A percentile compares a stretch with the other conserved stretches of the same genome.
These are phyloP conservation scores for Thozetella sp. DNA, from an alignment of 495 filamentous ascomycete species.

Conservation along the genomic window DNA sequence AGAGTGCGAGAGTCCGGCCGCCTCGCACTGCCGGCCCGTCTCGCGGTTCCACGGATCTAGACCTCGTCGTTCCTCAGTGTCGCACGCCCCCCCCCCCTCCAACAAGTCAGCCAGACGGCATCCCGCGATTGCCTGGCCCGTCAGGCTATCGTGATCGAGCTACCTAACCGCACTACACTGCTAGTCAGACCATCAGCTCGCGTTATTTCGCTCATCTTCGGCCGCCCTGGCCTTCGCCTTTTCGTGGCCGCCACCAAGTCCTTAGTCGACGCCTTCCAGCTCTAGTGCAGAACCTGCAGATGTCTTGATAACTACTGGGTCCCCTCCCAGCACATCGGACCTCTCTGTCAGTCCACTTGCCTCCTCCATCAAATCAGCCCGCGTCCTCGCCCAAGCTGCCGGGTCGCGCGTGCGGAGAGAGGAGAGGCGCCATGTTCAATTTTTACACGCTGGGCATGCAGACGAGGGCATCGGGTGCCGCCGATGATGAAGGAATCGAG, in stretches of 20 bases:
- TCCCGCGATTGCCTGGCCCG: not conserved
- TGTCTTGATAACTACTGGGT: conserved; percentile 2
- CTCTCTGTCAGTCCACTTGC: not conserved
- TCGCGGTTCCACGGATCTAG: no score
- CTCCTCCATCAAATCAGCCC: not conserved
- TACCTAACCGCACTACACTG: no score
- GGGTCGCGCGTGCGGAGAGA: not conserved
- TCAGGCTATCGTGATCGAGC: no score
- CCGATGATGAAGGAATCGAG: not conserved
- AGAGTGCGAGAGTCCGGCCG: not conserved
- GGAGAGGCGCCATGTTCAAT: not conserved
- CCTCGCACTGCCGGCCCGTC: no score
- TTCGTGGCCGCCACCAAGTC: not conserved
- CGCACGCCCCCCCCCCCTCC: no score
- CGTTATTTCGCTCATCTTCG: not conserved
- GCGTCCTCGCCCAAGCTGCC: not conserved
- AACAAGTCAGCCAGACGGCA: not conserved
- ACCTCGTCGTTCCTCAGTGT: no score
- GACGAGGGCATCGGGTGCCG: not conserved
- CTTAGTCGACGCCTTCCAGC: conserved; percentile 2
- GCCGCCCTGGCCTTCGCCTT: not conserved
- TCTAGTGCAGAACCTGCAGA: not conserved
- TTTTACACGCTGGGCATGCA: not conserved
- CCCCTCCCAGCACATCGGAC: not conserved
- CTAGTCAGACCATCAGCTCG: not conserved